phyloP scores from a whole-genome alignment of 768 basidiomycete genomes.

The Kwoniella bestiolae region DNA sequence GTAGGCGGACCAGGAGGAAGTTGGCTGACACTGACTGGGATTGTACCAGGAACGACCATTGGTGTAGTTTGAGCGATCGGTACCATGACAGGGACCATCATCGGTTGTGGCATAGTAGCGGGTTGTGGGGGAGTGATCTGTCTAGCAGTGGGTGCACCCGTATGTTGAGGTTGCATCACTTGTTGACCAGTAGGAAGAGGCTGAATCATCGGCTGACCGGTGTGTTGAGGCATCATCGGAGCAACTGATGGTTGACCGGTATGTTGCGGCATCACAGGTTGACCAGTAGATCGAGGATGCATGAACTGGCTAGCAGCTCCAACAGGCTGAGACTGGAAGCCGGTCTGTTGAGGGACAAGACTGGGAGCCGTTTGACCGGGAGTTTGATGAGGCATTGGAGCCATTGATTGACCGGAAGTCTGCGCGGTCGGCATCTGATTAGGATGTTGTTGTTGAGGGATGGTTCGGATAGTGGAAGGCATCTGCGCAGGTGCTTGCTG shows the following conservation, averaged over 20 bases:
- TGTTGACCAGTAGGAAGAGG: conserved; percentile 18
- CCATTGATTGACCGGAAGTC: not conserved
- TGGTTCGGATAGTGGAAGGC: not conserved
- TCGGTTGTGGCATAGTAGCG: conserved; percentile 4
- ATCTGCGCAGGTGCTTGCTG: not conserved
- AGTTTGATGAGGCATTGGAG: conserved; percentile 3
- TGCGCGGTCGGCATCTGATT: conserved; percentile 1
- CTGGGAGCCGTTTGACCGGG: not conserved
- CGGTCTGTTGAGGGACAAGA: not conserved
- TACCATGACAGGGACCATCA: conserved; percentile 20
- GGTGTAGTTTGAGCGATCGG: conserved; percentile 15
- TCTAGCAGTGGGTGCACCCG: conserved; percentile 2
- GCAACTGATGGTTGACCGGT: not conserved
- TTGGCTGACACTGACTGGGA: conserved; percentile 13
- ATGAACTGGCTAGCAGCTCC: not conserved
- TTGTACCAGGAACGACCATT: not conserved
- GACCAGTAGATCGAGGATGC: conserved; percentile 1
- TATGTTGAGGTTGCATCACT: conserved; percentile 1
- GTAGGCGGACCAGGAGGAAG: conserved; percentile 13
- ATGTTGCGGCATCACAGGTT: not conserved
- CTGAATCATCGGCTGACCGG: conserved; percentile 12
- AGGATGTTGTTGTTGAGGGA: too few species aligned
- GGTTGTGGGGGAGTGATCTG: conserved; percentile 22
- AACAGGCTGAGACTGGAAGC: not conserved
- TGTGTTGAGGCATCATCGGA: not conserved